Evolutionary conservation across 805 yeast genomes (phyloP).

Genomic region (Saccharomycopsis schoenii): DNA sequence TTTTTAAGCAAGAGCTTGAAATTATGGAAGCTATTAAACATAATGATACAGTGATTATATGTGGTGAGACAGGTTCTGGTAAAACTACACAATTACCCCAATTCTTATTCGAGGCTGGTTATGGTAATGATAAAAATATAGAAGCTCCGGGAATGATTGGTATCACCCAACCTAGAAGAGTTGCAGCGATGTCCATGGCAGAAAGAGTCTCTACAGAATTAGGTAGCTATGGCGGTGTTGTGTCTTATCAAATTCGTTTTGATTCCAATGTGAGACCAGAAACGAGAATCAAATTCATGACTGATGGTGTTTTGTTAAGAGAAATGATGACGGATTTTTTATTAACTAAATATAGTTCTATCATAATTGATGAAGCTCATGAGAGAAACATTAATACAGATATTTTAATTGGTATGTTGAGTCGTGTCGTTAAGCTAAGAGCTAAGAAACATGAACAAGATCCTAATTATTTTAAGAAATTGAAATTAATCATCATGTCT

Average conservation of each 20-base stretch:
- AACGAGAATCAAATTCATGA: constrained; percentile 80
- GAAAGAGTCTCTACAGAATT: constrained; percentile 67
- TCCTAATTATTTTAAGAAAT: constrained; percentile 42
- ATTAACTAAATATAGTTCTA: constrained; percentile 70
- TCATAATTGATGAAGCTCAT: constrained; percentile 95
- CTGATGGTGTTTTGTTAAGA: constrained; percentile 86
- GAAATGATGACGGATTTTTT: constrained; percentile 88
- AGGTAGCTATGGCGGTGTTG: constrained; percentile 60
- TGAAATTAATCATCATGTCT: constrained; percentile 89
- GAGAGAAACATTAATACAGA: constrained; percentile 95
- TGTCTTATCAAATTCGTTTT: constrained; percentile 76
- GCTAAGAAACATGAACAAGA: constrained; percentile 39
- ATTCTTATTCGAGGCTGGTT: constrained; percentile 87
- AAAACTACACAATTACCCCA: constrained; percentile 98
- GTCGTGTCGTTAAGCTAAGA: constrained; percentile 74
- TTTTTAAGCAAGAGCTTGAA: constrained; percentile 78
- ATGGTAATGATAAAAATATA: constrained; percentile 46
- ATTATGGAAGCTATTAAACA: constrained; percentile 95
- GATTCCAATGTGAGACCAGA: constrained; percentile 55
- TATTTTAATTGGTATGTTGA: constrained; percentile 87
- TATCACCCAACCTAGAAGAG: constrained; percentile 90
- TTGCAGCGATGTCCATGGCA: constrained; percentile 90
- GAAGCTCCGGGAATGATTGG: constrained; percentile 91
- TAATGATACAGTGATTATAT: constrained; percentile 79
- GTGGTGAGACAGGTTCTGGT: constrained; percentile 99